Conservation (phyloP, 176 grass and related monocot species). For the Metroxylon sagu region DNA sequence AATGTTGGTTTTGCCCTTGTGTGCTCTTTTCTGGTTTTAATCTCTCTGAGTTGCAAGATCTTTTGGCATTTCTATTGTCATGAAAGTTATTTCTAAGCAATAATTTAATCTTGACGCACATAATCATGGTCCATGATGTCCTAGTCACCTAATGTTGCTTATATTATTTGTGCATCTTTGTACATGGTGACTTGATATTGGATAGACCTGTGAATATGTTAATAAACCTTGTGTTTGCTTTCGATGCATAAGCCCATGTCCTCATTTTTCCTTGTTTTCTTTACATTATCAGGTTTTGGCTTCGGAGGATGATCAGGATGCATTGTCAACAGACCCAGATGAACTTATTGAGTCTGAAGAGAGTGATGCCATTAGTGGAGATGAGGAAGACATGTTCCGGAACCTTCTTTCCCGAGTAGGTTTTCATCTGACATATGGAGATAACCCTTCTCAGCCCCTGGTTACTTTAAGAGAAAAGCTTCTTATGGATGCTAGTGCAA, state of each 20-base stretch:
- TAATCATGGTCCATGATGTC: too few relatives aligned
- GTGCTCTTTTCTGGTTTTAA: too few relatives aligned
- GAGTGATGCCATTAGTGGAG: conserved; percentile 52
- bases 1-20: too few relatives aligned
- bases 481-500: conserved; percentile 63
- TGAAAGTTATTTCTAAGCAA: too few relatives aligned
- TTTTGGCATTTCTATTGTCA: too few relatives aligned
- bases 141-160: too few relatives aligned
- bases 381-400: conserved; percentile 77
- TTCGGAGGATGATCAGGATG: conserved; percentile 89
- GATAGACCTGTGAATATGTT: too few relatives aligned
- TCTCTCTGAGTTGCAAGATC: too few relatives aligned
- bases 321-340: conserved; percentile 68
- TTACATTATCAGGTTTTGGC: conserved; percentile 59
- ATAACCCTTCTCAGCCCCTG: conserved; percentile 53
- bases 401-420: conserved; percentile 68
- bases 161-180: too few relatives aligned
- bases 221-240: not conserved
- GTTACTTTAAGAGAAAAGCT: conserved; percentile 76
- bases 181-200: too few relatives aligned
- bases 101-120: too few relatives aligned
- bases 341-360: conserved; percentile 77
- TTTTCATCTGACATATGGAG: conserved; percentile 66
- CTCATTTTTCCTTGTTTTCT: not conserved
- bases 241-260: too few relatives aligned